Evolutionary conservation across 2,329 filamentous ascomycete species (phyloP).

Genomic region (Diaporthe sp.): DNA sequence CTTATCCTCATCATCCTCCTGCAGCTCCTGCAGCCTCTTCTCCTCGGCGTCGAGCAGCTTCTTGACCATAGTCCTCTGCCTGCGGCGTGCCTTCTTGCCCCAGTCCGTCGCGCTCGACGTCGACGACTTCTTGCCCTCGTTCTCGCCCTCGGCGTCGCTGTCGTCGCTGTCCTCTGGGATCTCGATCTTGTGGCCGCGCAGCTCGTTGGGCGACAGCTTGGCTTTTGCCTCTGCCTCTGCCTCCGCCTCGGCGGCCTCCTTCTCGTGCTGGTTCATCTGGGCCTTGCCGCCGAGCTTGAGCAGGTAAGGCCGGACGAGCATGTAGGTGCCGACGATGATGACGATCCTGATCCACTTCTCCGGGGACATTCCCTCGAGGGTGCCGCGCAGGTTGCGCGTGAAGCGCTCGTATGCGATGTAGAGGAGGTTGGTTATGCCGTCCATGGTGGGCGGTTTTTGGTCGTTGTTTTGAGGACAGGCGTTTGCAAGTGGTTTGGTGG

Average conservation of each 20-base stretch:
- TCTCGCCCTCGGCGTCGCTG: constrained; percentile 57
- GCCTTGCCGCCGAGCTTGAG: constrained; percentile 75
- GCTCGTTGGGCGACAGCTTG: constrained; percentile 74
- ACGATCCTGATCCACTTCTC: constrained; percentile 77
- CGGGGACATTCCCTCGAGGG: constrained; percentile 64
- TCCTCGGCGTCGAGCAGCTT: constrained; percentile 75
- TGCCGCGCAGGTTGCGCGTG: constrained; percentile 62
- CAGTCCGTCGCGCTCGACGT: constrained; percentile 65
- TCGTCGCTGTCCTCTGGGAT: constrained; percentile 68
- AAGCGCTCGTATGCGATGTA: constrained; percentile 51
- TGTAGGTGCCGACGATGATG: constrained; percentile 79
- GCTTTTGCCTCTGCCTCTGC: constrained; percentile 60
- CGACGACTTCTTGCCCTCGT: constrained; percentile 53
- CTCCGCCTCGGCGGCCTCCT: constrained; percentile 66
- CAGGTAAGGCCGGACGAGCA: constrained; percentile 80
- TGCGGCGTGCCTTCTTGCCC: constrained; percentile 78
- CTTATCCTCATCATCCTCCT: constrained; percentile 78
- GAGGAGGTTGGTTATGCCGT: constrained; percentile 46
- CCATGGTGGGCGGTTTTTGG: constrained; percentile 44
- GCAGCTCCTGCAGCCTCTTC: constrained; percentile 65
- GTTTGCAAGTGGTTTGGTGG: not conserved
- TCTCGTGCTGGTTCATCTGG: constrained; percentile 75
- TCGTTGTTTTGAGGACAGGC: not conserved
- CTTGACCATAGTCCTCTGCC: constrained; percentile 77
- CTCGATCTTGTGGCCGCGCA: constrained; percentile 68